These are phyloP conservation scores for Fusarium cicatricum DNA, from an alignment of 2,329 filamentous ascomycete species.

Conservation along the genomic window DNA sequence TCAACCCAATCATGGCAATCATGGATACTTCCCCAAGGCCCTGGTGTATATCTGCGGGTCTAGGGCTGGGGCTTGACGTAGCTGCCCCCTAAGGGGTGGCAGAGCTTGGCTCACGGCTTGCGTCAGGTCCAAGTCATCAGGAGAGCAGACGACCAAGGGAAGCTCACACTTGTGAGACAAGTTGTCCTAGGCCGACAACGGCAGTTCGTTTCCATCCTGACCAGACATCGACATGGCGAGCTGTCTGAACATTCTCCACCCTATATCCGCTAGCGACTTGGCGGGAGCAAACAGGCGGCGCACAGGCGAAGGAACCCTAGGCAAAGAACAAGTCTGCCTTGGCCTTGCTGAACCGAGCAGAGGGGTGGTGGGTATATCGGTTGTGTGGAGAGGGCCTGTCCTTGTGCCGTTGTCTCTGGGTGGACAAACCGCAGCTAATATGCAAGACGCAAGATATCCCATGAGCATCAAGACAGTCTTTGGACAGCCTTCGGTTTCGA, in stretches of 20 bases:
- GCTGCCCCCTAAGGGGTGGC: not conserved
- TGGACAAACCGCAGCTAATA: conserved; percentile 1
- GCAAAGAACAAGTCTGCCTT: conserved; percentile 1
- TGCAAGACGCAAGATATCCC: conserved; percentile 7
- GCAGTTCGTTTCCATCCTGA: conserved; percentile 14
- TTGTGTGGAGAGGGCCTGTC: conserved; percentile 1
- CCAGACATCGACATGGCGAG: conserved; percentile 6
- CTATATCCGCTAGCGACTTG: conserved; percentile 5
- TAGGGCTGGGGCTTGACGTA: conserved; percentile 2
- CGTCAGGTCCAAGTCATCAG: not conserved
- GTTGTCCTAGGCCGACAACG: conserved; percentile 1
- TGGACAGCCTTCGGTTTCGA: not conserved
- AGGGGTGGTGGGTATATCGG: not conserved
- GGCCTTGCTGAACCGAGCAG: not conserved
- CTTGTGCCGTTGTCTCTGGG: conserved; percentile 1
- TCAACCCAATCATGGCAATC: conserved; percentile 4
- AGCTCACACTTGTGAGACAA: conserved; percentile 16
- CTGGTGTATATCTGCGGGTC: conserved; percentile 8
- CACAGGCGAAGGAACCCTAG: not conserved
- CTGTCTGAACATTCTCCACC: conserved; percentile 7
- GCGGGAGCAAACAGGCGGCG: conserved; percentile 2
- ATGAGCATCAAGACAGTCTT: conserved; percentile 9
- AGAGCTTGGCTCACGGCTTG: conserved; percentile 9
- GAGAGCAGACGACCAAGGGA: conserved; percentile 4
- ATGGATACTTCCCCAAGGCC: not conserved